Percentiles rank a stretch among this genome's conserved stretches.
Conservation (phyloP, 768 basidiomycete species). For the Mrakia frigida region DNA sequence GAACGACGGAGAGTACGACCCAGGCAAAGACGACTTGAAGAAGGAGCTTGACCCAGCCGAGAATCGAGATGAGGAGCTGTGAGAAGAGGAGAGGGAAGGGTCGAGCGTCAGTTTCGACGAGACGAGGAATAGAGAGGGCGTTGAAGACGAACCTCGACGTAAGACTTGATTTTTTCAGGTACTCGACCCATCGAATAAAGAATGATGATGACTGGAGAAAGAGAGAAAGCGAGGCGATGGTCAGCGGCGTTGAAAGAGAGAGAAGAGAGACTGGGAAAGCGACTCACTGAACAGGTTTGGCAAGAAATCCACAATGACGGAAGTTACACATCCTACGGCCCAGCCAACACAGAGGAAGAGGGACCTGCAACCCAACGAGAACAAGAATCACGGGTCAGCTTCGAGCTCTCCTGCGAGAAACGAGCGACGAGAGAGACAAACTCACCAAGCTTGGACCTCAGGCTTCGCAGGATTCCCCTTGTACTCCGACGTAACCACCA, state of each 20-base stretch:
- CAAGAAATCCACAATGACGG: constrained; percentile 46
- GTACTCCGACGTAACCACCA: constrained; percentile 64
- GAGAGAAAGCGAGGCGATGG: background rate
- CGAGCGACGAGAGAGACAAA: constrained; percentile 34
- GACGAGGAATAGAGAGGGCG: background rate
- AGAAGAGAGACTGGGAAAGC: constrained; percentile 36
- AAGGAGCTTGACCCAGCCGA: constrained; percentile 64
- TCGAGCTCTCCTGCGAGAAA: too few species aligned
- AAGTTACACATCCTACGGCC: constrained; percentile 50
- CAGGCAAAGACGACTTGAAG: constrained; percentile 67
- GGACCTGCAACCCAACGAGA: constrained; percentile 52
- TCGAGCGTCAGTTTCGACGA: background rate
- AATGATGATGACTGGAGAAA: constrained; percentile 5
- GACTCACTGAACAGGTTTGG: constrained; percentile 30
- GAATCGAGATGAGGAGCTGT: constrained; percentile 60
- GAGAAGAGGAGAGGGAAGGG: too few species aligned
- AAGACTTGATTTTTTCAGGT: constrained; percentile 31
- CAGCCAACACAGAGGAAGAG: constrained; percentile 63
- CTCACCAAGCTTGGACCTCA: constrained; percentile 55
- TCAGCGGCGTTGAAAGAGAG: constrained; percentile 50
- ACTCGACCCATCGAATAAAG: constrained; percentile 24
- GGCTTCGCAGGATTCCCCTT: constrained; percentile 49
- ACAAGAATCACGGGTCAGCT: too few species aligned
- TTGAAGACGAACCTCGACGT: constrained; percentile 37
- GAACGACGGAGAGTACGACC: constrained; percentile 64